Evolutionary conservation across 495 filamentous ascomycete genomes (phyloP), one percentile per base, ranked within the genome.

Genomic region (Xylaria castorea): DNA sequence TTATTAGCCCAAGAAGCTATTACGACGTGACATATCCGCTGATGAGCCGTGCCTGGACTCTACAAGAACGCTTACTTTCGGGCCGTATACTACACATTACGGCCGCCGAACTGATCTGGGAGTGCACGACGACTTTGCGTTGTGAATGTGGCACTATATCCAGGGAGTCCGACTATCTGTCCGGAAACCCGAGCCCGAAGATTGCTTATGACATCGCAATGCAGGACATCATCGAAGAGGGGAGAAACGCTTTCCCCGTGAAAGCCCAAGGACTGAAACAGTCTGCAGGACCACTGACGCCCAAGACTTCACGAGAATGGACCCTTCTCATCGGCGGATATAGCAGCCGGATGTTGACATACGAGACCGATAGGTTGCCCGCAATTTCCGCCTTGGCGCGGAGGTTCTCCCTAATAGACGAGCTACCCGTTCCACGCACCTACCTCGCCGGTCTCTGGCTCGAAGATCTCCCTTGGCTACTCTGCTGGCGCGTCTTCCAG

Each of bases 381-480:
- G 60, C 60, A 16, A 44, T 63, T 14, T 63, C 60, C 36, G 60
- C 60, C 9, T 8, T 63, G 34, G 60, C 60, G 60, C 60, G 60
- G 14, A 63, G 60, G 5, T 63, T 63, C 38, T 63, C 60, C 20
- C 38, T 63, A 16, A 44, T 18, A 27, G 60, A 63, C 14, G 38
- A 63, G 38, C 8, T 63, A 1, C 60, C 36, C 36, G 30, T 27
- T 27, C 60, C 60, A 27, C 38, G 60, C 58, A 74, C 68, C 0
- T 74, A 71, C 44, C 68, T 71, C 53, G 72, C 72, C 27, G 72
- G 72, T 20, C 44, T 74, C 7, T 71, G 72, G 72, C 57, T 74
- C 27, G 68, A 74, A 34, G 67, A 71, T 53, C 46, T 66, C 36
- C 68, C 72, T 3, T 63, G 48, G 60, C 60, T 63, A 2, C 60